Evolutionary conservation across 2,329 filamentous ascomycete species (phyloP), one percentile per base, ranked within the genome.

Genomic region (Hirsutella rhossiliensis): DNA sequence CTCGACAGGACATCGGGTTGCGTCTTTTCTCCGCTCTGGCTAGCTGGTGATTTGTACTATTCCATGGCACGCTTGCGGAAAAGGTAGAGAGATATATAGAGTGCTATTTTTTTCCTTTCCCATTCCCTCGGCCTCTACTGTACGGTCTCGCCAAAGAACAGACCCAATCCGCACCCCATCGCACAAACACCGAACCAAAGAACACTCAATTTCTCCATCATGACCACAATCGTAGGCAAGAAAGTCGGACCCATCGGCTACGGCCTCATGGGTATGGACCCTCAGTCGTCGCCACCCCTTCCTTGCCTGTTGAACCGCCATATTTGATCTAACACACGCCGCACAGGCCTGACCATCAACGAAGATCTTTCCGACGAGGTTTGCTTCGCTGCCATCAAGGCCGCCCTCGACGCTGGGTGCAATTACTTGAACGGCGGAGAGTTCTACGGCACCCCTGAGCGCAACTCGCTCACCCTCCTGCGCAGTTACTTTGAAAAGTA

Each of bases 351-450:
- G 2, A 13, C 36, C 5, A 29, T 29, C 19, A 41, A 13, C 15
- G 12, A 18, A 15, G 17, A 29, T 15, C 27, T 41, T 13, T 28
- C 27, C 13, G 32, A 42, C 4, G 32, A 45, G 36, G 19, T 4
- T 12, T 8, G 29, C 11, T 37, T 80, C 48, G 69, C 69, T 38
- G 71, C 75, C 11, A 66, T 84, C 60, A 72, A 72, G 50, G 67
- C 72, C 17, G 65, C 77, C 6, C 56, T 80, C 12, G 50, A 60
- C 20, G 56, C 56, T 11, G 66, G 69, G 44, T 62, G 61, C 53
- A 71, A 62, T 48, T 64, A 72, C 44, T 83, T 78, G 77, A 82
- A 81, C 52, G 78, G 67, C 32, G 79, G 70, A 48, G 77, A 82
- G 54, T 73, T 83, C 55, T 85, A 85, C 61, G 80, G 80, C 34